A percentile compares a stretch with the other conserved stretches of the same genome.
phyloP scores from a whole-genome alignment of 257 asterid genomes.

The Scutellaria minor region DNA sequence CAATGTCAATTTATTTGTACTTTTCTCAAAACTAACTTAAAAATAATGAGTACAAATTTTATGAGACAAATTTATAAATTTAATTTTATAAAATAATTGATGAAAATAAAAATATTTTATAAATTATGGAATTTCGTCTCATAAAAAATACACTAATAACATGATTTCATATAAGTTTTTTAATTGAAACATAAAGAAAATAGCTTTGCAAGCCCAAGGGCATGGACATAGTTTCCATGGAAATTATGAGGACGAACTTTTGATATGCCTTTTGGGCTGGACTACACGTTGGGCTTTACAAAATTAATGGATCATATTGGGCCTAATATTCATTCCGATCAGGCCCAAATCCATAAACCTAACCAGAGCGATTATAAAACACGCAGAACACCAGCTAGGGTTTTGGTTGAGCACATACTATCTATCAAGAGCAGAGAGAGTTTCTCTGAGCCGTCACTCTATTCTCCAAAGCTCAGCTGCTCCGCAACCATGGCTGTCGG shows the following conservation, averaged over 20 bases:
- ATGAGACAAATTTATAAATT: too few relatives aligned
- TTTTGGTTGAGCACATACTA: slow-evolving; percentile 21
- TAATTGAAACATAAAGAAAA: too few relatives aligned
- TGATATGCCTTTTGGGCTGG: neutral
- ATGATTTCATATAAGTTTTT: too few relatives aligned
- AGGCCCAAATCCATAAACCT: slow-evolving; percentile 9
- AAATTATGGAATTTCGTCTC: too few relatives aligned
- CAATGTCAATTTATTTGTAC: too few relatives aligned
- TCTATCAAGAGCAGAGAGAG: neutral
- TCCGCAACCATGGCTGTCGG: slow-evolving; percentile 83
- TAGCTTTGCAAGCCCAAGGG: too few relatives aligned
- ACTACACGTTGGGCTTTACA: neutral
- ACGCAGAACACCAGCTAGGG: slow-evolving; percentile 30
- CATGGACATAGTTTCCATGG: too few relatives aligned
- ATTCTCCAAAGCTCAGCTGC: slow-evolving; percentile 40
- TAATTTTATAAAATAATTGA: too few relatives aligned
- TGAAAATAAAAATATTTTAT: too few relatives aligned
- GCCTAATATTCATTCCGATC: neutral
- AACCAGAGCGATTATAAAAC: slow-evolving; percentile 8
- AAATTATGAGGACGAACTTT: neutral
- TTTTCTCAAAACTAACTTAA: too few relatives aligned
- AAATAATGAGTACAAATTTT: too few relatives aligned
- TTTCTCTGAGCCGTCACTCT: slow-evolving; percentile 29
- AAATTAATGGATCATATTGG: neutral
- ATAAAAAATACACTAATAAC: too few relatives aligned